Evolutionary conservation across 176 grass and related monocot genomes (phyloP), one percentile per base, ranked within the genome.

Genomic region (Tuctoria greenei): DNA sequence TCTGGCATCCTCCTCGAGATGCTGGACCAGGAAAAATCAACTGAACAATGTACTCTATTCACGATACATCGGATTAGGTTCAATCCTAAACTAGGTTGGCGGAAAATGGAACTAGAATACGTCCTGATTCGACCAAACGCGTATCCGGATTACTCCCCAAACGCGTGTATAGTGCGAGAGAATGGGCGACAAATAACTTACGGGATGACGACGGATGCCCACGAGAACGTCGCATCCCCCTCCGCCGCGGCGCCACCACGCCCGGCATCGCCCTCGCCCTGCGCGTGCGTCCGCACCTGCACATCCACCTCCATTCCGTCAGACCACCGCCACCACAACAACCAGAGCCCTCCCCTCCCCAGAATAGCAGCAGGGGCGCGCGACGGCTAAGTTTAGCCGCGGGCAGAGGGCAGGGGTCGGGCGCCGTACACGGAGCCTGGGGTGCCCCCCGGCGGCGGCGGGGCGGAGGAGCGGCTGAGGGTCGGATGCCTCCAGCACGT

Each of bases 141-240:
- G 17, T 10, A 6, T 56, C n/a, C 5, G 61, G 11, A 66, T 14
- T 71, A 39, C 46, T 44, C 71, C 57, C 56, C 34, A 69, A 77
- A 66, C 52, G 50, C 1, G 38, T 38, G 0, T 15, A n/a, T 3
- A 3, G 5, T n/a, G n/a, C n/a, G 10, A 25, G 21, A 41, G 15
- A 26, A 5, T 46, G 38, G 26, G 28, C 0, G 5, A 43, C 15
- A 23, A 57, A 61, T 43, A 18, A 47, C 84, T 92, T 88, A 98
- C 91, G 91, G 95, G 20, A 90, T 55, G 76, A 98, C 17, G 76
- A 98, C 31, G 68, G 87, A 73, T 12, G 87, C 27, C 84, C 83
- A 93, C 20, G 84, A 79, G 79, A 92, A 87, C 7, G 72, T 24
- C 20, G 40, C 44, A 10, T 58, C 73, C 2, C 28, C 38, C 16